phyloP scores from a whole-genome alignment of 129 eudicot species.

The Artemisia annua region DNA sequence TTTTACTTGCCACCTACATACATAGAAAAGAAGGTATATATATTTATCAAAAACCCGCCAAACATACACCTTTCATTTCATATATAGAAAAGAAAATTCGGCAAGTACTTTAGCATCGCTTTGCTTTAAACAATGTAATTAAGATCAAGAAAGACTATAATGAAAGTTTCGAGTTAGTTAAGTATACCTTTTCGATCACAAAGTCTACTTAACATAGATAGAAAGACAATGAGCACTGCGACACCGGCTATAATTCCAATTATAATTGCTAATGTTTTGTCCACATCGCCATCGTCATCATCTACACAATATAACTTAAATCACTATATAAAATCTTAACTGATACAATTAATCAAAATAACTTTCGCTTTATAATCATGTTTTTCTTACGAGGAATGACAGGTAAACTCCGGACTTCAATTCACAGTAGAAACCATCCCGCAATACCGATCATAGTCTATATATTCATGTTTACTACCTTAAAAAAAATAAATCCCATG shows the following conservation, averaged over 20 bases:
- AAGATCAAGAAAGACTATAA: slow-evolving; percentile 8
- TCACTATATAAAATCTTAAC: not conserved
- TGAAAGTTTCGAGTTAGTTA: slow-evolving; percentile 1
- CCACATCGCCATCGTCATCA: slow-evolving; percentile 47
- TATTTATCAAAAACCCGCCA: slow-evolving; percentile 7
- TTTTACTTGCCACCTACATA: slow-evolving; percentile 51
- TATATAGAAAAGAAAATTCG: not conserved
- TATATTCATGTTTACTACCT: not conserved
- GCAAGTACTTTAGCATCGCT: not conserved
- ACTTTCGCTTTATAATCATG: not conserved
- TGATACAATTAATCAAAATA: not conserved
- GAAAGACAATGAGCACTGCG: slow-evolving; percentile 64
- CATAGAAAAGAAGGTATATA: slow-evolving; percentile 18
- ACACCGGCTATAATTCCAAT: slow-evolving; percentile 83
- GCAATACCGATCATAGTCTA: too few relatives aligned
- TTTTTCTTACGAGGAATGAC: not conserved
- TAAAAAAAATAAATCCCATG: not conserved
- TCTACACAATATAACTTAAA: slow-evolving; percentile 26
- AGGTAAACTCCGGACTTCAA: too few relatives aligned
- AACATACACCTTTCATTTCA: not conserved
- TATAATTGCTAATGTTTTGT: slow-evolving; percentile 75
- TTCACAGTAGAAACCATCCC: too few relatives aligned
- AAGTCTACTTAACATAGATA: slow-evolving; percentile 51
- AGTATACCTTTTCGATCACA: slow-evolving; percentile 62
- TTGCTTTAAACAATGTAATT: not conserved